Evolutionary conservation across 2,329 filamentous ascomycete species (phyloP).

Genomic region (Ophiostoma pallidulum): DNA sequence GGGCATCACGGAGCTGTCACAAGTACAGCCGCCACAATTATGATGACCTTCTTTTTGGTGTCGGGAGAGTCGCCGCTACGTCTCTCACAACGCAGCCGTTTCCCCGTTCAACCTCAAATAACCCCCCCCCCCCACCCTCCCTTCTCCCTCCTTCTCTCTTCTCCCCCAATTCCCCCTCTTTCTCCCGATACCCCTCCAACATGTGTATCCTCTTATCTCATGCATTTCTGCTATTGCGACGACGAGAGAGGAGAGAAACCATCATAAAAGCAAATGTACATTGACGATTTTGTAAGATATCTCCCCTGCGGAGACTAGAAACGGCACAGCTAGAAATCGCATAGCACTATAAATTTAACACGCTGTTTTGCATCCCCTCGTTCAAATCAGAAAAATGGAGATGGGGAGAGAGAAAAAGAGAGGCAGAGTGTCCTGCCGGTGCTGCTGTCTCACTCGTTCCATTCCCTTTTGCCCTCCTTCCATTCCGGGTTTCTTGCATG

Average conservation of each 20-base stretch:
- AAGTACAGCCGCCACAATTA: background rate
- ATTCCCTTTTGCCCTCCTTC: too few relatives aligned
- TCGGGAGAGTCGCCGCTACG: too few relatives aligned
- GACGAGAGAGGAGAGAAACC: background rate
- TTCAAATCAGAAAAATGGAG: too few relatives aligned
- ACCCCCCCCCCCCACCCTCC: background rate
- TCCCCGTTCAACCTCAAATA: too few relatives aligned
- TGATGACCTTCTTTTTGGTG: background rate
- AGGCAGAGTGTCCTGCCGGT: too few relatives aligned
- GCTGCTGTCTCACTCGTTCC: too few relatives aligned
- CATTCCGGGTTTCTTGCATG: too few relatives aligned
- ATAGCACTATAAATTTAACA: background rate
- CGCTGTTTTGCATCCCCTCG: too few relatives aligned
- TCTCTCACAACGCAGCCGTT: too few relatives aligned
- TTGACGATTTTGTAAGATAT: conserved; percentile 4
- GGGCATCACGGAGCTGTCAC: background rate
- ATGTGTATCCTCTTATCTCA: background rate
- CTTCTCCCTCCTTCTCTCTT: background rate
- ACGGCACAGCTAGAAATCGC: background rate
- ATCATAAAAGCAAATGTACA: background rate
- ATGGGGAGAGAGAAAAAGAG: too few relatives aligned
- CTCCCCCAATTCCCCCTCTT: background rate
- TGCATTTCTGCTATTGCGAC: conserved; percentile 7
- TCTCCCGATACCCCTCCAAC: background rate
- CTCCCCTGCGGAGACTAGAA: background rate